Percentiles rank a stretch among this genome's conserved stretches.
phyloP scores from a whole-genome alignment of 2,329 filamentous ascomycete genomes.

The Neonectria hederae region DNA sequence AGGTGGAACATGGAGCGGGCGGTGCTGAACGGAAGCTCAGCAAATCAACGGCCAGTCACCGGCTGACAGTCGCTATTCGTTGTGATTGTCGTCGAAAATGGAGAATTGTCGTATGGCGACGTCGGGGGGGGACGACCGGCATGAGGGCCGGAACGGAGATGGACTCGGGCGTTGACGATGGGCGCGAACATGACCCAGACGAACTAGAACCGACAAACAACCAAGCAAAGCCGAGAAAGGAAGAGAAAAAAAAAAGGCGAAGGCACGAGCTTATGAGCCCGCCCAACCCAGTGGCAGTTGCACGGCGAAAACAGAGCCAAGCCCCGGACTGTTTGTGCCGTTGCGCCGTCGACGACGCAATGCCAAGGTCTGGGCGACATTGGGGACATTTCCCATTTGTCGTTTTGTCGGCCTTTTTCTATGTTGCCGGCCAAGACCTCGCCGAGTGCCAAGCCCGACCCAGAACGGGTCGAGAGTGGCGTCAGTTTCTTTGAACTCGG shows the following conservation, averaged over 20 bases:
- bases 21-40: constrained; percentile 3
- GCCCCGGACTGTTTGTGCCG: constrained; percentile 2
- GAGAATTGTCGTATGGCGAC: background rate
- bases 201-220: background rate
- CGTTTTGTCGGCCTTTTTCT: background rate
- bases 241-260: background rate
- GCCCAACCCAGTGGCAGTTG: constrained; percentile 6
- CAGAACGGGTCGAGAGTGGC: constrained; percentile 13
- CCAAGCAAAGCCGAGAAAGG: background rate
- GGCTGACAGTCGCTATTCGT: background rate
- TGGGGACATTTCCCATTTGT: too few species aligned
- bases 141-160: background rate
- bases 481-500: too few species aligned
- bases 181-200: background rate
- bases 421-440: background rate
- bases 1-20: constrained; percentile 22
- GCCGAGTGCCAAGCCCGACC: constrained; percentile 6
- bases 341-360: constrained; percentile 21
- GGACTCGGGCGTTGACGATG: background rate
- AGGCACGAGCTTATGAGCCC: constrained; percentile 1
- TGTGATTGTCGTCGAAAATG: background rate
- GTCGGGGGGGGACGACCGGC: background rate
- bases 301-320: constrained; percentile 19
- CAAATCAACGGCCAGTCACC: background rate
- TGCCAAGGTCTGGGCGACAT: constrained; percentile 38